These are phyloP conservation scores for Deuterostichococcus epilithicus DNA, from an alignment of 139 green algal species.

Conservation along the genomic window DNA sequence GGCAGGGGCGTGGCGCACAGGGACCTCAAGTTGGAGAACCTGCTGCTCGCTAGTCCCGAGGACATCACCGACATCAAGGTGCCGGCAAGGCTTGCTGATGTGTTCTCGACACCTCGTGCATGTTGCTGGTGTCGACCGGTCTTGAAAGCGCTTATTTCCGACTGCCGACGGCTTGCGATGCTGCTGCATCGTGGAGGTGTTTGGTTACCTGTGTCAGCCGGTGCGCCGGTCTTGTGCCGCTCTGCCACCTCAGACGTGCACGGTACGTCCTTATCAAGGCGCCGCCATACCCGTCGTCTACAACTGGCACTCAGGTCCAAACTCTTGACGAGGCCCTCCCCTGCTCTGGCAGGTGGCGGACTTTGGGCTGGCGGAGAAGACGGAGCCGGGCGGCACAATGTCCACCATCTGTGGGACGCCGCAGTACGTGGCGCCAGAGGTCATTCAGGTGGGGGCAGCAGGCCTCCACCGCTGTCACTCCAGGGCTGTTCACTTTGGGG, in stretches of 20 bases:
- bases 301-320: no score
- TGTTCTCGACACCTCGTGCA: not conserved
- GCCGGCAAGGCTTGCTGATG: not conserved
- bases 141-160: no score
- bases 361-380: conserved; percentile 86
- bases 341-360: conserved; percentile 64
- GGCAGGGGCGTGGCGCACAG: conserved; percentile 72
- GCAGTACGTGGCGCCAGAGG: conserved; percentile 91
- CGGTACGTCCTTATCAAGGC: no score
- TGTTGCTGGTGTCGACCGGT: no score
- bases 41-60: conserved; percentile 67
- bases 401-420: conserved; percentile 86
- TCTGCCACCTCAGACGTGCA: not conserved
- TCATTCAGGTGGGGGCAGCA: conserved; percentile 53
- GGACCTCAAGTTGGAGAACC: conserved; percentile 95
- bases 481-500: no score
- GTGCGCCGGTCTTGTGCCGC: not conserved
- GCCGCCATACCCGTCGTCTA: no score
- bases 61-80: conserved; percentile 71
- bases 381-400: conserved; percentile 40
- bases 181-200: no score
- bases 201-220: no score
- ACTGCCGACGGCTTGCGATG: no score
- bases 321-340: not conserved
- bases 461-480: not conserved